Conservation (phyloP, 768 basidiomycete genomes). For the Holtermanniella nyarrowii region DNA sequence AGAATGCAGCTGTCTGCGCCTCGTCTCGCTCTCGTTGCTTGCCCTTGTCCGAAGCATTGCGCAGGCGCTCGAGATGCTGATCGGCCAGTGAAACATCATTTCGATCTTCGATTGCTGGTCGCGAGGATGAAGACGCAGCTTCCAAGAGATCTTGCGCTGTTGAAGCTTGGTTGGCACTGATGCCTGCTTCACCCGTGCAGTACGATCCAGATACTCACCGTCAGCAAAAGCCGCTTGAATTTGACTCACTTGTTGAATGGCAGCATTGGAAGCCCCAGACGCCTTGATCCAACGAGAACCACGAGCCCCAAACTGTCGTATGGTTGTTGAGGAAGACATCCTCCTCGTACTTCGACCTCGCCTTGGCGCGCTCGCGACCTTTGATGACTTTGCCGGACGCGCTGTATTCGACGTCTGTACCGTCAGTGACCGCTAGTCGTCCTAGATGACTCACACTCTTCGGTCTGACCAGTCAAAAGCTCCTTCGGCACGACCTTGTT, state of each 20-base stretch:
- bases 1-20: slow-evolving; percentile 49
- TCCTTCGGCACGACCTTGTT: slow-evolving; percentile 65
- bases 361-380: slow-evolving; percentile 79
- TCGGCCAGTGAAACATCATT: slow-evolving; percentile 30
- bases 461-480: slow-evolving; percentile 87
- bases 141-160: slow-evolving; percentile 57
- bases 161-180: slow-evolving; percentile 64
- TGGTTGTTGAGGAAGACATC: slow-evolving; percentile 92
- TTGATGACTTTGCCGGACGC: slow-evolving; percentile 81
- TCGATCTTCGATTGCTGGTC: slow-evolving; percentile 33
- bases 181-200: slow-evolving; percentile 79
- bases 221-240: not conserved
- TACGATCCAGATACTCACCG: slow-evolving; percentile 63
- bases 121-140: slow-evolving; percentile 14
- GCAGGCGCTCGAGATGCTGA: slow-evolving; percentile 22
- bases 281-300: slow-evolving; percentile 61
- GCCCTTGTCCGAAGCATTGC: slow-evolving; percentile 7
- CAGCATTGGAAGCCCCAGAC: slow-evolving; percentile 94
- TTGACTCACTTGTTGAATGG: slow-evolving; percentile 52
- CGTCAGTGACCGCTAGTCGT: not conserved
- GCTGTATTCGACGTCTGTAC: slow-evolving; percentile 77
- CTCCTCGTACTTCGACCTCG: slow-evolving; percentile 86
- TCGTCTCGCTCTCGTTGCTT: slow-evolving; percentile 8
- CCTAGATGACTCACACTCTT: slow-evolving; percentile 52
- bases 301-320: slow-evolving; percentile 94